Base-by-base conservation (phyloP, 2,329 filamentous ascomycete genomes). In the Colletotrichum salicis region DNA sequence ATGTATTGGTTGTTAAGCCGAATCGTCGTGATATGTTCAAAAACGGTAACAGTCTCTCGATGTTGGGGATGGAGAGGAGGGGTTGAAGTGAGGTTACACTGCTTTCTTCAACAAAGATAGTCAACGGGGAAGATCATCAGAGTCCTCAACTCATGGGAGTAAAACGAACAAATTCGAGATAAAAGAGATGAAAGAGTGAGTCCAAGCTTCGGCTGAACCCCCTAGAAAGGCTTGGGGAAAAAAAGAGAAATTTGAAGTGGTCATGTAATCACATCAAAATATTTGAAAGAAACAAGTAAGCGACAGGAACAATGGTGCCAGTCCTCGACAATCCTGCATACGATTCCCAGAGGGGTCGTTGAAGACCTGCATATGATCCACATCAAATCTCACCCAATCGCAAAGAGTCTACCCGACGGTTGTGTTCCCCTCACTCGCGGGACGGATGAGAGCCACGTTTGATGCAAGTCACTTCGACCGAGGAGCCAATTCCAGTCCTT, bases 301-400 rank as follows among this genome's bases (percentile, higher is more conserved):
- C 41, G 19, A 48, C 41, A 19, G 41, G 19, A 10, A 48, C 37
- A 19, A 12, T 57, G n/a, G 24, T 19, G 24, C 62, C 45, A 19
- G 29, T 22, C 35, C 11, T 19, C n/a, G 29, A 11, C 10, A 19
- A 29, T 35, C 58, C 24, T 37, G 33, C 60, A 41, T 64, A 19
- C 4, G 22, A 15, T 56, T 51, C 45, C 52, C 27, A 15, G 33
- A 58, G 37, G 19, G 65, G 56, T 31, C 35, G 59, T 33, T 56
- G 12, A 33, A 64, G 35, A 51, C 59, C 24, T 67, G 65, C 70
- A 60, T 48, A 58, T 54, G 65, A 56, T 72, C 70, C 65, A 70
- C 70, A 48, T 15, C 22, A 29, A 56, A 33, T 59, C 59, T 51
- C 70, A n/a, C 37, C 68, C 70, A 72, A 72, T 72, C 19, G 59